These are phyloP conservation scores for Aspergillus quadrilineatus DNA, from an alignment of 2,329 filamentous ascomycete species.

Conservation along the genomic window DNA sequence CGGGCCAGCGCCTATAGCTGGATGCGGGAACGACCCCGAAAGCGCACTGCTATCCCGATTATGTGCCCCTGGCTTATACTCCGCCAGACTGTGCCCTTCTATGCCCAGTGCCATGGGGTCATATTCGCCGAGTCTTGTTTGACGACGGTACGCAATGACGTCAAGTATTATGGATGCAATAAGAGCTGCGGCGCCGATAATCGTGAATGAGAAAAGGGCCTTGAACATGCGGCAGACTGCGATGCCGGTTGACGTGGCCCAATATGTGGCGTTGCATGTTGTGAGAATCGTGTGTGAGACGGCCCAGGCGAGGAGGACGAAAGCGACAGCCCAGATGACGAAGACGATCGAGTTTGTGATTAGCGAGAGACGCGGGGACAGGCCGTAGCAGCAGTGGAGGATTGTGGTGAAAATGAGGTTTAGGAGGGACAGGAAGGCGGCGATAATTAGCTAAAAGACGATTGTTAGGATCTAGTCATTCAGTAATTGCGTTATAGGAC, in stretches of 20 bases:
- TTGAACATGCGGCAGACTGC: conserved; percentile 60
- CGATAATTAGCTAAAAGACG: conserved; percentile 49
- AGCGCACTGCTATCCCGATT: conserved; percentile 18
- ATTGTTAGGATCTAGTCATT: background rate
- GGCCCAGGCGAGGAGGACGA: conserved; percentile 55
- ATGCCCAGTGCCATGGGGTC: conserved; percentile 41
- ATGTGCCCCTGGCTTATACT: conserved; percentile 35
- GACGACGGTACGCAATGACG: conserved; percentile 47
- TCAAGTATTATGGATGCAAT: conserved; percentile 52
- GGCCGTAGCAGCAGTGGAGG: conserved; percentile 52
- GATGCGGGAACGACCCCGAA: conserved; percentile 7
- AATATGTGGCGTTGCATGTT: conserved; percentile 51
- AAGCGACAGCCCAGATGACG: conserved; percentile 54
- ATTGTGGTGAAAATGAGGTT: conserved; percentile 50
- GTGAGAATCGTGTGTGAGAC: conserved; percentile 54
- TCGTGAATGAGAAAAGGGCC: conserved; percentile 57
- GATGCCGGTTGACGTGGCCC: conserved; percentile 56
- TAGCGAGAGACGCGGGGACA: conserved; percentile 54
- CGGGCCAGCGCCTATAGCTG: background rate
- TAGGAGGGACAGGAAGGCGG: conserved; percentile 54
- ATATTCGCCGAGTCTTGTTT: conserved; percentile 50
- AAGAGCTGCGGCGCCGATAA: conserved; percentile 49
- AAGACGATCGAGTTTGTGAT: conserved; percentile 50
- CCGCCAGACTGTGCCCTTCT: conserved; percentile 23
- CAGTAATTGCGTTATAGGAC: background rate